Percentiles rank a stretch among this genome's conserved stretches.
Evolutionary conservation across 495 filamentous ascomycete genomes (phyloP).

Genomic region (Penicillium steckii): DNA sequence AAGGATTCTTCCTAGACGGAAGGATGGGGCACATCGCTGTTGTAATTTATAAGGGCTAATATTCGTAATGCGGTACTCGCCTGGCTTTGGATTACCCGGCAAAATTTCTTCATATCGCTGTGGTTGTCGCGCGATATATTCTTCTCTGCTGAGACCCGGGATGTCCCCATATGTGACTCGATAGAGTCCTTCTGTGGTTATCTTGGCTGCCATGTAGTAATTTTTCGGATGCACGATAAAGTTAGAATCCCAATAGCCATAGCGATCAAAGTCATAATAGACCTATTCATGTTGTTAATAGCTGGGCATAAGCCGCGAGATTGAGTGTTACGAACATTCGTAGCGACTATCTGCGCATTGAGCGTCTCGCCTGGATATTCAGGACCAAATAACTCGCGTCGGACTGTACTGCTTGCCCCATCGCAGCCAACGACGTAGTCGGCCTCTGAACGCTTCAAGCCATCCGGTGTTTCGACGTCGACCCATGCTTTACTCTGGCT

Average conservation of each 20-base stretch:
- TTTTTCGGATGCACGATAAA: conserved; percentile 60
- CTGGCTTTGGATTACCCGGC: conserved; percentile 57
- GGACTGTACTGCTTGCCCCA: conserved; percentile 55
- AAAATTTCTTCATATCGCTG: conserved; percentile 54
- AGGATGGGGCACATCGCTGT: conserved; percentile 55
- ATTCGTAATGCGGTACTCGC: conserved; percentile 53
- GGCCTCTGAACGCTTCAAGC: conserved; percentile 39
- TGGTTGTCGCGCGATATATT: conserved; percentile 53
- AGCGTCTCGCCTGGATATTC: conserved; percentile 58
- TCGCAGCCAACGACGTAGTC: conserved; percentile 62
- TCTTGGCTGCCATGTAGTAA: conserved; percentile 60
- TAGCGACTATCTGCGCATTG: conserved; percentile 59
- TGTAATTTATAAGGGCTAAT: conserved; percentile 61
- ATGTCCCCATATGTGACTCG: conserved; percentile 60
- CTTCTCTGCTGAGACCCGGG: conserved; percentile 48
- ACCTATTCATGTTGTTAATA: conserved; percentile 30
- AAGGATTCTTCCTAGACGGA: conserved; percentile 55
- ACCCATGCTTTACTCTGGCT: conserved; percentile 49
- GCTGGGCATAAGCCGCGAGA: not conserved
- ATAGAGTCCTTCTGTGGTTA: conserved; percentile 57
- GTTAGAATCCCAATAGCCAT: conserved; percentile 54
- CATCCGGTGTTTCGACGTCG: conserved; percentile 45
- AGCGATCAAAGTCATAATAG: conserved; percentile 57
- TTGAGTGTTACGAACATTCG: conserved; percentile 49
- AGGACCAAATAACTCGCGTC: conserved; percentile 56